phyloP scores from a whole-genome alignment of 495 filamentous ascomycete genomes.

The Trichoderma reesei region DNA sequence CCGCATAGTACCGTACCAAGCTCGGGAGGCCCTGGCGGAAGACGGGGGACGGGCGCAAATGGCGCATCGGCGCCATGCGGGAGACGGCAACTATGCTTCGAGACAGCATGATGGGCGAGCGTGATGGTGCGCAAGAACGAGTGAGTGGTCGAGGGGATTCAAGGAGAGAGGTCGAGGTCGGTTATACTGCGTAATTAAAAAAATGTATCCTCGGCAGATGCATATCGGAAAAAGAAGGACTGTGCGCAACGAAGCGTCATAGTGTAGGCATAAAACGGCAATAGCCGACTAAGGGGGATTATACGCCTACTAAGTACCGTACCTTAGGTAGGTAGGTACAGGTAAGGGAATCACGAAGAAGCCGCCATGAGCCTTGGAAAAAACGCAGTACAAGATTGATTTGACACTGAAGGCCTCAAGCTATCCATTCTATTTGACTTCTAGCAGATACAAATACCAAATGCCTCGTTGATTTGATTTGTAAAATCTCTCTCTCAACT shows the following conservation, averaged over 20 bases:
- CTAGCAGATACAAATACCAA: no score
- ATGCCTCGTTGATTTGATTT: no score
- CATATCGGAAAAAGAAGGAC: not conserved
- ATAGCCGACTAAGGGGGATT: not conserved
- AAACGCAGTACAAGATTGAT: no score
- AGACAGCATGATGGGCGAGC: constrained; percentile 10
- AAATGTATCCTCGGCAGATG: constrained; percentile 3
- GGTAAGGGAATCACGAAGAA: no score
- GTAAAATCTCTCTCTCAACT: no score
- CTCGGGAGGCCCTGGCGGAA: constrained; percentile 5
- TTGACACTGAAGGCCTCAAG: no score
- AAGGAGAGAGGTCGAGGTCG: not conserved
- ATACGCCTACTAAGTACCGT: not conserved
- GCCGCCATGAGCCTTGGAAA: no score
- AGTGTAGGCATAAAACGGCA: not conserved
- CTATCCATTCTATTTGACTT: no score
- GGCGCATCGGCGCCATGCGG: constrained; percentile 3
- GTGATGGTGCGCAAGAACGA: not conserved
- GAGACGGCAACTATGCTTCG: constrained; percentile 1
- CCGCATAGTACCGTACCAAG: constrained; percentile 47
- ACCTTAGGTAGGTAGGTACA: no score
- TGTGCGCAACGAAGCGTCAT: not conserved
- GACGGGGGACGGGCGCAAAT: not conserved
- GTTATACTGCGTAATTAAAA: constrained; percentile 4
- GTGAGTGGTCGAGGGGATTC: not conserved